Evolutionary conservation across 78 protist species (phyloP), one percentile per base, ranked within the genome.

Genomic region (Planoprotostelium fungivorum): DNA sequence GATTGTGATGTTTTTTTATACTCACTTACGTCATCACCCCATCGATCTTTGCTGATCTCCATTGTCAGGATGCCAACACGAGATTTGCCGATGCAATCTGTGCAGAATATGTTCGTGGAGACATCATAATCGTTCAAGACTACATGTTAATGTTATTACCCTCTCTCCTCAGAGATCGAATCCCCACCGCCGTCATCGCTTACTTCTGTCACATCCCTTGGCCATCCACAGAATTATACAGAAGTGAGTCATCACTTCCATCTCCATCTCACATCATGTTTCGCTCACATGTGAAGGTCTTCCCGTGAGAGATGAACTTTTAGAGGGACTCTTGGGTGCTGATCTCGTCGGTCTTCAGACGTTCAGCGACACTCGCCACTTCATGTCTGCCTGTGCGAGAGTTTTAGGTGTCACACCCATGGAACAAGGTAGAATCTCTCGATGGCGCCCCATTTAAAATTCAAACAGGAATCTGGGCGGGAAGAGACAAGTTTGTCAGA

Each of bases 121-220:
- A 51, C 16, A 51, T 51, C 73, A 51, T 51, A 5, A 25, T 51
- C 31, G 91, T 92, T 1, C 98, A 97, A 28, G 98, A 97, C 91
- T 97, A 96, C 87, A 97, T 96, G 86, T 86, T 97, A 84, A 94
- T 97, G 97, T 95, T 97, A 39, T 35, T 96, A 28, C 98, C 98
- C 34, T 35, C 84, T 93, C 29, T 91, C 29, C n/a, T 97, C 37
- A 89, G 93, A 31, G 87, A 92, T 34, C 63, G 34, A 36, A 89
- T 84, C 31, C 92, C 94, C 16, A 91, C 84, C 0, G 92, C 92
- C 35, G 73, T 92, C n/a, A 96, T 97, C 83, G 98, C 97, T 0
- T 96, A 95, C 95, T 97, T 97, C 92, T 37, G 96, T 36, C 99
- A 97, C 91, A 96, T 96, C 51, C 98, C 98, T 34, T 97, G 89